Evolutionary conservation across 306 rosid genomes (phyloP).

Genomic region (Rubus idaeus): DNA sequence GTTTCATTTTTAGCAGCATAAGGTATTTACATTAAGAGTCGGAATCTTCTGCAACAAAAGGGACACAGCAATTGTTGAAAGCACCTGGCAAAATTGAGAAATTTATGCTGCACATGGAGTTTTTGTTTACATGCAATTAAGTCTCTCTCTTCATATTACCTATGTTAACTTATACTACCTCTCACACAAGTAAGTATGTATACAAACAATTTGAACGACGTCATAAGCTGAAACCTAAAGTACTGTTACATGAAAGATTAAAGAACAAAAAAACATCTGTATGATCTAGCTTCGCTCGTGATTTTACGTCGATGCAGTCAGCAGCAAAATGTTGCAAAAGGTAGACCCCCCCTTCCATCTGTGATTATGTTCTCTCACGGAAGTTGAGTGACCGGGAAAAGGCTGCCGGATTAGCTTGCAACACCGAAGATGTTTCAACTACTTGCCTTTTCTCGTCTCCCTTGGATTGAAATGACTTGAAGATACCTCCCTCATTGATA

Average conservation of each 20-base stretch:
- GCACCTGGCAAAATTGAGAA: constrained; percentile 14
- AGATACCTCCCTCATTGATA: constrained; percentile 45
- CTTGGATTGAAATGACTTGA: constrained; percentile 51
- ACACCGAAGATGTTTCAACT: constrained; percentile 44
- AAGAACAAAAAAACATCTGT: constrained; percentile 15
- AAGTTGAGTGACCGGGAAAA: constrained; percentile 64
- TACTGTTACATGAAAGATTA: constrained; percentile 25
- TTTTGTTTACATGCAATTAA: constrained; percentile 32
- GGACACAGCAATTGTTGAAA: neutral
- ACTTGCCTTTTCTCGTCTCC: constrained; percentile 40
- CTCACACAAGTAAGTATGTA: constrained; percentile 31
- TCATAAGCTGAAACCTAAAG: constrained; percentile 36
- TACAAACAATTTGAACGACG: constrained; percentile 35
- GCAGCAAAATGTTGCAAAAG: constrained; percentile 26
- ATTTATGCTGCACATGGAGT: constrained; percentile 29
- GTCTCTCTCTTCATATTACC: constrained; percentile 27
- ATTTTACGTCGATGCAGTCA: constrained; percentile 9
- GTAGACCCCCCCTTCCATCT: constrained; percentile 27
- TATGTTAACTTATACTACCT: constrained; percentile 32
- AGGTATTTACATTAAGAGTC: neutral
- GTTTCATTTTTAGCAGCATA: neutral
- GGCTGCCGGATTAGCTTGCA: constrained; percentile 90
- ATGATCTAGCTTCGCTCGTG: constrained; percentile 26
- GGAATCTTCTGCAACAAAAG: neutral
- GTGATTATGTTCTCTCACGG: constrained; percentile 57